A percentile compares a stretch with the other conserved stretches of the same genome.
phyloP scores from a whole-genome alignment of 306 rosid species.

The Quercus engelmannii region DNA sequence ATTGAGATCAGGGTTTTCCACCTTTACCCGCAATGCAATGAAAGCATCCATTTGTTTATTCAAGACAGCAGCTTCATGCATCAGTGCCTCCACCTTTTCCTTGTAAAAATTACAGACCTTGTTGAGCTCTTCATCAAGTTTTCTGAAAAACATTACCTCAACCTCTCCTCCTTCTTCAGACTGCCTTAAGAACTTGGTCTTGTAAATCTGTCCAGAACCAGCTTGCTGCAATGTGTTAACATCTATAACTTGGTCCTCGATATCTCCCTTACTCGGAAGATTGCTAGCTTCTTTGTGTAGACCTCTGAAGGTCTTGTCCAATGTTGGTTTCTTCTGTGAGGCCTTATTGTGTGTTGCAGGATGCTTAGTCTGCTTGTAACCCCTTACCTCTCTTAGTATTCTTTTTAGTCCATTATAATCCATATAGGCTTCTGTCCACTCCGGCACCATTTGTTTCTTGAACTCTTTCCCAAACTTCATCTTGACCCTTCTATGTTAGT shows the following conservation, averaged over 20 bases:
- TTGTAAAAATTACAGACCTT: constrained; percentile 54
- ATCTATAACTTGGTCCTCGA: constrained; percentile 49
- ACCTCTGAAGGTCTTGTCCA: constrained; percentile 32
- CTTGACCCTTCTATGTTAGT: constrained; percentile 13
- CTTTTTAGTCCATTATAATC: constrained; percentile 63
- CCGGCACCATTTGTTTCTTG: constrained; percentile 57
- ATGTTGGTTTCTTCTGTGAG: constrained; percentile 26
- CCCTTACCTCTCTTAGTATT: constrained; percentile 37
- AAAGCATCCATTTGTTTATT: constrained; percentile 58
- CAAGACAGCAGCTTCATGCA: constrained; percentile 44
- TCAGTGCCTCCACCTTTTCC: constrained; percentile 45
- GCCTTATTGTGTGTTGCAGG: constrained; percentile 13
- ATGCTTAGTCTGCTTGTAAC: constrained; percentile 22
- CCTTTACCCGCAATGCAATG: constrained; percentile 49
- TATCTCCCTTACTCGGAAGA: constrained; percentile 18
- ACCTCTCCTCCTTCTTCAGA: constrained; percentile 43
- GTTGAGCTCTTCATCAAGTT: constrained; percentile 70
- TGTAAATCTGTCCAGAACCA: constrained; percentile 36
- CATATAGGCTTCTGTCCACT: constrained; percentile 68
- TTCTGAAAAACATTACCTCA: constrained; percentile 44
- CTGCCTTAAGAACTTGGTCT: constrained; percentile 33
- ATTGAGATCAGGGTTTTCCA: constrained; percentile 28
- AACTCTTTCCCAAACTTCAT: constrained; percentile 64
- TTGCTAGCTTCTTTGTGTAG: constrained; percentile 30
- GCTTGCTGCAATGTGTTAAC: constrained; percentile 28